Conservation (phyloP, 2,329 filamentous ascomycete species). For the Xylaria sp. region DNA sequence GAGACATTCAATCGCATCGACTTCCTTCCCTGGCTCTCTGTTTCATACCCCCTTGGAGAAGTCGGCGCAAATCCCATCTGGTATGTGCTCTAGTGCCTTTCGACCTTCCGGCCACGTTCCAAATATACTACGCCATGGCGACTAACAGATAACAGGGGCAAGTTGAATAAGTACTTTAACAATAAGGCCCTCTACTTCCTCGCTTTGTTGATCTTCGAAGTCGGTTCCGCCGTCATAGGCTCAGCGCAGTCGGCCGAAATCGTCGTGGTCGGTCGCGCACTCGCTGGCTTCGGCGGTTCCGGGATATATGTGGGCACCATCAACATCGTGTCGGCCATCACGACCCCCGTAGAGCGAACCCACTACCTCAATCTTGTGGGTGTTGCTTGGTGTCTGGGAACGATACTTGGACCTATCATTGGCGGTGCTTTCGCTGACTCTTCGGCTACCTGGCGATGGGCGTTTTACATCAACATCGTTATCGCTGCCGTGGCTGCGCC, state of each 20-base stretch:
- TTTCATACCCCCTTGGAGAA: conserved; percentile 52
- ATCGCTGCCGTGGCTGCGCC: background rate
- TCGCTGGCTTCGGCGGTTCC: conserved; percentile 22
- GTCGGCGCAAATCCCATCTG: conserved; percentile 40
- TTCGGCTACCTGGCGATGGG: background rate
- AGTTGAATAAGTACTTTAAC: conserved; percentile 25
- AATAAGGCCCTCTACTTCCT: conserved; percentile 28
- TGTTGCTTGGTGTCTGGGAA: background rate
- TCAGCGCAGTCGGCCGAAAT: conserved; percentile 1
- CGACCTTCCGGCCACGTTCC: background rate
- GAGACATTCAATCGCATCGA: conserved; percentile 52
- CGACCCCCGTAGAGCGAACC: background rate
- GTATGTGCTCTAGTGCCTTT: conserved; percentile 7
- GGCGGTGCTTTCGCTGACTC: background rate
- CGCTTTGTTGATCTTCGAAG: conserved; percentile 14
- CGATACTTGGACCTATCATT: background rate
- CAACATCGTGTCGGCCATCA: conserved; percentile 16
- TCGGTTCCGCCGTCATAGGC: conserved; percentile 20
- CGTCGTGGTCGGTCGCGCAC: conserved; percentile 8
- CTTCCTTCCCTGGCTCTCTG: conserved; percentile 52
- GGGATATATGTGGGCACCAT: conserved; percentile 27
- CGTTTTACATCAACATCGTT: conserved; percentile 1
- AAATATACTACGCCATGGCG: background rate
- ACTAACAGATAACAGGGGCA: conserved; percentile 18
- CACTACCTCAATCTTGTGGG: background rate